Base-by-base conservation (phyloP, 352 stramenopile genomes). In the Phytophthora pini region DNA sequence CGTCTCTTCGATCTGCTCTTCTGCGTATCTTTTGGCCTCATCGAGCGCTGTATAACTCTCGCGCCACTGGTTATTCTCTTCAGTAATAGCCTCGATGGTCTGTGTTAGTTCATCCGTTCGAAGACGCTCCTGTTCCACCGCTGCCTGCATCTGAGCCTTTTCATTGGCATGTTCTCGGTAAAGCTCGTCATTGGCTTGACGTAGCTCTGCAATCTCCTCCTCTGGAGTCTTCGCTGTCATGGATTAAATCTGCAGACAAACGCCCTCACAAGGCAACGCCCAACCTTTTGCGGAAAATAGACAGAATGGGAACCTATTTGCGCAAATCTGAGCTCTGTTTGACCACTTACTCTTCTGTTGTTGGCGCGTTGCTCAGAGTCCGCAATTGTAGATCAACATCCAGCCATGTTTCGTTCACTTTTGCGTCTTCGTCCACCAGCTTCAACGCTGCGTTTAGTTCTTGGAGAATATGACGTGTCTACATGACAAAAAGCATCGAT, bases 121-220 rank as follows among this genome's bases (percentile, higher is more conserved):
- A 8, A 81, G 39, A 44, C 77, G 82, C 55, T 93, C 82, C 29
- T 89, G 83, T 66, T 91, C 83, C 31, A 90, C 84, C 2, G 76
- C 72, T 29, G 86, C 69, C 54, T 94, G 85, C 80, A 92, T 92
- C 56, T 89, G 80, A 26, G 80, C 80, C 63, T 94, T 92, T 22
- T 92, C 85, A 49, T 89, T 87, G 4, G 82, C 81, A 52, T 87
- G 83, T 43, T 90, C 79, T 43, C 74, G 72, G 34, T 90, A 88
- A 0, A 92, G 66, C 36, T 70, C 60, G 38, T 92, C 86, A 62
- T 89, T 87, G 12, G 72, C 77, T 46, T 82, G 57, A 13, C 79
- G 76, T 12, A 90, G 72, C 47, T 79, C 70, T 7, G 72, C 69
- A 12, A 88, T 65, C 52, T 92, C 80, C 20, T 89, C 70, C 44